Conservation (phyloP, 805 yeast genomes). For the Zygosaccharomyces kombuchaensis region DNA sequence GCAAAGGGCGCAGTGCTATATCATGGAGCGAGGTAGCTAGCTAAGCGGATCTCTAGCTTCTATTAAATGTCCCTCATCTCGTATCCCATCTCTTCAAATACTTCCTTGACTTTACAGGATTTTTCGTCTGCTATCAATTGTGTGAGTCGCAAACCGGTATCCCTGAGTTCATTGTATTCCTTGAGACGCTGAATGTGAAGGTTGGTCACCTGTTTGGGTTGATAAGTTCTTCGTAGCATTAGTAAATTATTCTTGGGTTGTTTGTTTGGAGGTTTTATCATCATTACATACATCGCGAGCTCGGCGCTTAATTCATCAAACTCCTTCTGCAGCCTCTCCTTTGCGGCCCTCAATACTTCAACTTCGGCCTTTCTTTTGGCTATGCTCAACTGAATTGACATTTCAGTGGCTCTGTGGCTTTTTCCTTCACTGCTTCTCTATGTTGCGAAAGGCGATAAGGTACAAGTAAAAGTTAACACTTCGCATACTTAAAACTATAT, state of each 20-base stretch:
- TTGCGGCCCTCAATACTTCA: conserved; percentile 2
- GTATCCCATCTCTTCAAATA: conserved; percentile 50
- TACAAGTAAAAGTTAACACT: background rate
- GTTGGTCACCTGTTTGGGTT: conserved; percentile 44
- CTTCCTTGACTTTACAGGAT: conserved; percentile 42
- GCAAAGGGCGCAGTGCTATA: background rate
- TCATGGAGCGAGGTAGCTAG: background rate
- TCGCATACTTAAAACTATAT: background rate
- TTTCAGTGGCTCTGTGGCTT: background rate
- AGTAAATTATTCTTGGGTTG: background rate
- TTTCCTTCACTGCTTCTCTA: background rate
- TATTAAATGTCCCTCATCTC: conserved; percentile 20
- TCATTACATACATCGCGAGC: conserved; percentile 12
- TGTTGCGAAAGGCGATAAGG: background rate
- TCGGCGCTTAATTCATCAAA: conserved; percentile 10
- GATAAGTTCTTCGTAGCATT: conserved; percentile 3
- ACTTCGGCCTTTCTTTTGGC: conserved; percentile 6
- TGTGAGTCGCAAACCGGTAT: conserved; percentile 53
- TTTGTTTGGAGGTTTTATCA: background rate
- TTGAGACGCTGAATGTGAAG: conserved; percentile 50
- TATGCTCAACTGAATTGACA: background rate
- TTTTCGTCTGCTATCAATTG: conserved; percentile 59
- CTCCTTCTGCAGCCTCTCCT: conserved; percentile 6
- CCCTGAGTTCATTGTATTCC: conserved; percentile 59
- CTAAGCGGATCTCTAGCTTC: background rate